Percentiles rank a stretch among this genome's conserved stretches.
phyloP scores from a whole-genome alignment of 768 basidiomycete genomes.

The Boletales sp. region DNA sequence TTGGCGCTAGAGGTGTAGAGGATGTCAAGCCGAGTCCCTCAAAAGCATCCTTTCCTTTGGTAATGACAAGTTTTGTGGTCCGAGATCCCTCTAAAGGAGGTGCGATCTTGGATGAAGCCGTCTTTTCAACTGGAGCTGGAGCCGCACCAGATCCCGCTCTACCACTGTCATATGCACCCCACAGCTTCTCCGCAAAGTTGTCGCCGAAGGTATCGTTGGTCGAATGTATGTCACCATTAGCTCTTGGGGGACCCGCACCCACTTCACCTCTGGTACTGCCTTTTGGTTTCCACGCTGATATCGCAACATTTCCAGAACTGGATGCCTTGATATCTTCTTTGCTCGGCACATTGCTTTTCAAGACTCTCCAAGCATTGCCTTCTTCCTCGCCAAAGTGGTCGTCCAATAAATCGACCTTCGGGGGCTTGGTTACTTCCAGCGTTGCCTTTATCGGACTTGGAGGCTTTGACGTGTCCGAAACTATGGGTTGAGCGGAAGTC shows the following conservation, averaged over 20 bases:
- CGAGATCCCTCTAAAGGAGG: constrained; percentile 30
- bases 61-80: constrained; percentile 27
- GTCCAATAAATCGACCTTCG: constrained; percentile 33
- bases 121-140: constrained; percentile 12
- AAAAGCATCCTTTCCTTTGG: constrained; percentile 67
- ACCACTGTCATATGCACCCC: constrained; percentile 45
- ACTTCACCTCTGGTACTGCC: constrained; percentile 14
- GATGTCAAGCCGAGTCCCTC: constrained; percentile 62
- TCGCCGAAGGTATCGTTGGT: constrained; percentile 54
- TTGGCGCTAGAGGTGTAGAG: constrained; percentile 51
- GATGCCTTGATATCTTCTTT: constrained; percentile 13
- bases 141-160: constrained; percentile 6
- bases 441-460: constrained; percentile 18
- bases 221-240: constrained; percentile 21
- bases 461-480: constrained; percentile 30
- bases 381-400: constrained; percentile 39
- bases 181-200: constrained; percentile 56
- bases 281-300: constrained; percentile 29
- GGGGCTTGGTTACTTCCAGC: constrained; percentile 11
- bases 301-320: constrained; percentile 24
- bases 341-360: constrained; percentile 23
- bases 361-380: constrained; percentile 47
- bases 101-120: constrained; percentile 20
- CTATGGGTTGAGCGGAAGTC: constrained; percentile 33
- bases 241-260: constrained; percentile 35